A percentile compares a stretch with the other conserved stretches of the same genome.
phyloP scores from a whole-genome alignment of 805 yeast species.

The Sugiyamaella mastotermitis region DNA sequence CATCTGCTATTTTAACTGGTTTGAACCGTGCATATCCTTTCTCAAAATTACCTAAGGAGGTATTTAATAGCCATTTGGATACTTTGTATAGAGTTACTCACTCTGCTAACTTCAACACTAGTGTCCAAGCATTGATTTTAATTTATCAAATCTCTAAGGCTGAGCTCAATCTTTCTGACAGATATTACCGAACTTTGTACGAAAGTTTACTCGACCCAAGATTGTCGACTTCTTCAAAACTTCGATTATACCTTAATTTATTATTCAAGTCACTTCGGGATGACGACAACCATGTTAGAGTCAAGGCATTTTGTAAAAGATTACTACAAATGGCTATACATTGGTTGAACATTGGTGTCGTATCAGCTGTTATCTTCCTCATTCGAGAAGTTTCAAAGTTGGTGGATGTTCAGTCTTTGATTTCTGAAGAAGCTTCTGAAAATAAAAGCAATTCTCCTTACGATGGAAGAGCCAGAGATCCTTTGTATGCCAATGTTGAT shows the following conservation, averaged over 20 bases:
- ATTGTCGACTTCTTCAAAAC: slow-evolving; percentile 80
- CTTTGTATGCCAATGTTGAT: slow-evolving; percentile 82
- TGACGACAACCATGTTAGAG: slow-evolving; percentile 56
- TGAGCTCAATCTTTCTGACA: slow-evolving; percentile 37
- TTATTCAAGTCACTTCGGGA: slow-evolving; percentile 75
- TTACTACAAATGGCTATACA: slow-evolving; percentile 76
- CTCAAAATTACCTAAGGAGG: slow-evolving; percentile 63
- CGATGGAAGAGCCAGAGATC: slow-evolving; percentile 88
- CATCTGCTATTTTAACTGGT: slow-evolving; percentile 89
- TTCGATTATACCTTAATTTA: slow-evolving; percentile 83
- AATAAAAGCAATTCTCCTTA: slow-evolving; percentile 36
- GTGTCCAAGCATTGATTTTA: slow-evolving; percentile 84
- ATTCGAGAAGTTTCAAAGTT: slow-evolving; percentile 60
- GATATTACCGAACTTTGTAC: slow-evolving; percentile 83
- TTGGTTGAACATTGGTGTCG: slow-evolving; percentile 85
- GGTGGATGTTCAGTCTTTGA: slow-evolving; percentile 54
- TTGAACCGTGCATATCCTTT: slow-evolving; percentile 95
- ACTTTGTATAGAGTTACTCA: slow-evolving; percentile 87
- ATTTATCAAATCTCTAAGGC: slow-evolving; percentile 70
- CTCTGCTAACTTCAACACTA: slow-evolving; percentile 88
- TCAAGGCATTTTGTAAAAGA: slow-evolving; percentile 86
- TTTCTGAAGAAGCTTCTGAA: slow-evolving; percentile 37
- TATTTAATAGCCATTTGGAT: slow-evolving; percentile 65
- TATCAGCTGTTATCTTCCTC: slow-evolving; percentile 75
- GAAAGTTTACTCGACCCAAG: slow-evolving; percentile 85